phyloP scores from a whole-genome alignment of 257 asterid genomes.

The Rhazya stricta region DNA sequence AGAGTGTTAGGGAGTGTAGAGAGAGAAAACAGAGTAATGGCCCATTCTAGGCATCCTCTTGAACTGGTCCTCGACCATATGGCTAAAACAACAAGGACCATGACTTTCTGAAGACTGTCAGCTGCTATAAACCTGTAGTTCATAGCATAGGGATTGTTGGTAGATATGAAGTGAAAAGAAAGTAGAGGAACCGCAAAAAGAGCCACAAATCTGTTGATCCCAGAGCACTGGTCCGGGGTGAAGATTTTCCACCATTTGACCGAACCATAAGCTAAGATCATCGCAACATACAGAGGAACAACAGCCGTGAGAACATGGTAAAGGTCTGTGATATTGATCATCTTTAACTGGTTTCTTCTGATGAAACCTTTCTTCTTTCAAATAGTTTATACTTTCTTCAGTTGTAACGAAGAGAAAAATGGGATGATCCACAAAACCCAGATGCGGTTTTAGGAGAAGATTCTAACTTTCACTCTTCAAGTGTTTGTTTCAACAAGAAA shows the following conservation, averaged over 20 bases:
- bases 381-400: slow-evolving; percentile 1
- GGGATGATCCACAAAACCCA: slow-evolving; percentile 3
- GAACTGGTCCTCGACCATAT: slow-evolving; percentile 41
- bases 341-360: slow-evolving; percentile 6
- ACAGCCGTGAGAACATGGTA: slow-evolving; percentile 53
- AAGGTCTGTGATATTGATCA: slow-evolving; percentile 38
- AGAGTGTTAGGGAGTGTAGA: slow-evolving; percentile 45
- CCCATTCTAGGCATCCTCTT: slow-evolving; percentile 46
- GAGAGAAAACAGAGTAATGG: slow-evolving; percentile 43
- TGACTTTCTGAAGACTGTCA: slow-evolving; percentile 40
- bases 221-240: slow-evolving; percentile 45
- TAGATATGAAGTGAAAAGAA: slow-evolving; percentile 44
- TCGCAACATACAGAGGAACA: slow-evolving; percentile 46
- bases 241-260: slow-evolving; percentile 54
- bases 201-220: slow-evolving; percentile 53
- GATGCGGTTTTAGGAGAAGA: slow-evolving; percentile 8
- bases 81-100: slow-evolving; percentile 32
- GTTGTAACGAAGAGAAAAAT: slow-evolving; percentile 3
- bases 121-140: slow-evolving; percentile 51
- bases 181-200: slow-evolving; percentile 48
- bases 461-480: neutral
- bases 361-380: neutral
- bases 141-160: slow-evolving; percentile 48
- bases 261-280: slow-evolving; percentile 48
- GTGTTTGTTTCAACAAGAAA: neutral